These are phyloP conservation scores for Papiliotrema nemorosa DNA, from an alignment of 1,284 basidiomycete genomes.

Conservation along the genomic window DNA sequence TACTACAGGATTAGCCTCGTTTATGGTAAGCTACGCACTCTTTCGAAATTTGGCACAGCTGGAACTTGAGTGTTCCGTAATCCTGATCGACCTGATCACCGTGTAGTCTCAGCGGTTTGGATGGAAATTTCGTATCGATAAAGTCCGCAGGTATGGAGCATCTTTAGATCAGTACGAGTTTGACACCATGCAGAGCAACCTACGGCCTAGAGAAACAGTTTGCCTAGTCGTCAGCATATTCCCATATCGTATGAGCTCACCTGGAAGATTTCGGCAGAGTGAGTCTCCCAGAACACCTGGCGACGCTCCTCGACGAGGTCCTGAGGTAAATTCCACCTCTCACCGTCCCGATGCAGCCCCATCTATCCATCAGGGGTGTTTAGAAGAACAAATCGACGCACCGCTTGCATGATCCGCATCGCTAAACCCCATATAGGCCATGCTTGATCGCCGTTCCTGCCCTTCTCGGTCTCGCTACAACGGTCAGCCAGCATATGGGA, in stretches of 20 bases:
- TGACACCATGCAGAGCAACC: not conserved
- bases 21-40: conserved; percentile 1
- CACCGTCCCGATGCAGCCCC: conserved; percentile 44
- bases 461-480: conserved; percentile 29
- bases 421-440: conserved; percentile 43
- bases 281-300: conserved; percentile 28
- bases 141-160: conserved; percentile 14
- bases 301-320: conserved; percentile 21
- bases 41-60: conserved; percentile 16
- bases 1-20: not conserved
- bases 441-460: conserved; percentile 33
- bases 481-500: too few species aligned
- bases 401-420: conserved; percentile 34
- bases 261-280: conserved; percentile 28
- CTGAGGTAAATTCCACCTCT: conserved; percentile 35
- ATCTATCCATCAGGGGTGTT: conserved; percentile 13
- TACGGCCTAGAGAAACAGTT: conserved; percentile 32
- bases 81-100: not conserved
- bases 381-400: conserved; percentile 6
- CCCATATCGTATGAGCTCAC: not conserved
- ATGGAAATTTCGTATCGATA: conserved; percentile 15
- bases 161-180: not conserved
- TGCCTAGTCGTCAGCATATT: conserved; percentile 3
- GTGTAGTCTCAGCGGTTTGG: not conserved
- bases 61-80: conserved; percentile 24